Evolutionary conservation across 2,329 filamentous ascomycete genomes (phyloP), one percentile per base, ranked within the genome.

Genomic region (Fusarium sambucinum): DNA sequence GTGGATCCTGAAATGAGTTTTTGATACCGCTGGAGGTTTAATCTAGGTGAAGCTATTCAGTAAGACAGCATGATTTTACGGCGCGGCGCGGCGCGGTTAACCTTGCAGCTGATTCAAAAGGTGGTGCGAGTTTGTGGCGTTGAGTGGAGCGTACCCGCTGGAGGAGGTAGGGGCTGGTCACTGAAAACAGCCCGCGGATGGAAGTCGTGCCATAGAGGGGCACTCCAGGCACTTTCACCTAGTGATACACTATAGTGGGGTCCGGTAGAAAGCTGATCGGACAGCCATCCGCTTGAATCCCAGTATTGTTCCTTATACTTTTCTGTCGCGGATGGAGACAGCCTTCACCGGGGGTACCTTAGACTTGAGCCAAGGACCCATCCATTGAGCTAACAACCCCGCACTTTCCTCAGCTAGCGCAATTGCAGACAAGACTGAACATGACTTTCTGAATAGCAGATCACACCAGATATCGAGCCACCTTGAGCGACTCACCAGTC

Each of bases 21-120:
- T 25, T 55, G 45, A 55, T 33, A 58, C 30, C 40, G 30, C 40
- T 33, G 55, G 59, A 58, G 50, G 48, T 65, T 52, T 60, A 55
- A 67, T 51, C 55, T 54, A 44, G 59, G 55, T 70, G 71, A 73
- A 73, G 69, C 60, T 73, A 70, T 73, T 51, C 33, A 50, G 47
- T 69, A 29, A 55, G 44, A 58, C 66, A 70, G 53, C 47, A 54
- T 68, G 66, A 66, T 58, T 62, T 56, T 67, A 40, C 57, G 53
- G 61, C 44, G 41, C 59, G 52, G 52, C 53, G 61, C 53, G 61
- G 53, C 40, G 41, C 40, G 51, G 59, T 41, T 63, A 46, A 32
- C 53, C 25, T 41, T 50, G 47, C 41, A 52, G 63, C 19, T 41
- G 46, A 61, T 54, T 46, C 21, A 33, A 16, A 46, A 61, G 27